Evolutionary conservation across 2,329 filamentous ascomycete species (phyloP).

Genomic region (Aureobasidium subglaciale): DNA sequence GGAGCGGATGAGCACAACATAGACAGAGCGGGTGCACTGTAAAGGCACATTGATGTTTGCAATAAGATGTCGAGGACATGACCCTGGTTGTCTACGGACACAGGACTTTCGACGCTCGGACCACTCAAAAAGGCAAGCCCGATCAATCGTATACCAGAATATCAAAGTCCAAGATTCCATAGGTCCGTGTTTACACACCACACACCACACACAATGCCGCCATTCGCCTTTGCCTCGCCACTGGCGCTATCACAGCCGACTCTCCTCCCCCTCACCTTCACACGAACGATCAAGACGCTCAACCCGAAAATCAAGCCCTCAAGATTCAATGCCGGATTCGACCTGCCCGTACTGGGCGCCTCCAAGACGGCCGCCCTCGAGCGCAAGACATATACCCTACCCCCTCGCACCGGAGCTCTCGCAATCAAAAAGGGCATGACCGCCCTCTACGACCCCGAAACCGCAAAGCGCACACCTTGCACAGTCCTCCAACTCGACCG

Average conservation of each 20-base stretch:
- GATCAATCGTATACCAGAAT: too few species aligned
- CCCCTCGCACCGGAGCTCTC: conserved; percentile 70
- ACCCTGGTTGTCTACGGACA: neutral
- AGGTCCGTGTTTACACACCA: neutral
- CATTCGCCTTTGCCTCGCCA: conserved; percentile 1
- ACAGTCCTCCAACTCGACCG: conserved; percentile 91
- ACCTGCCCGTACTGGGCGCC: conserved; percentile 46
- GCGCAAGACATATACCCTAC: conserved; percentile 51
- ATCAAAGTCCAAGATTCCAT: too few species aligned
- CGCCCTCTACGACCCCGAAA: conserved; percentile 70
- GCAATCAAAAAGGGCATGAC: conserved; percentile 96
- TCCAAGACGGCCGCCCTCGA: conserved; percentile 53
- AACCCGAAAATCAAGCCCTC: conserved; percentile 42
- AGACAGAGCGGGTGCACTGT: neutral
- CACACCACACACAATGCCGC: conserved; percentile 1
- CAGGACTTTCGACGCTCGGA: conserved; percentile 10
- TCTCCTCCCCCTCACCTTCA: conserved; percentile 23
- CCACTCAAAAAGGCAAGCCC: conserved; percentile 4
- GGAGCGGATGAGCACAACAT: too few species aligned
- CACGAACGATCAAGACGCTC: conserved; percentile 51
- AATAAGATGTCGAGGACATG: neutral
- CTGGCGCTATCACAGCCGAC: conserved; percentile 6
- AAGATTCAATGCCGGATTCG: conserved; percentile 48
- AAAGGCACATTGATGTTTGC: too few species aligned
- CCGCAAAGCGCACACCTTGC: conserved; percentile 71